Percentiles rank a stretch among this genome's conserved stretches.
Conservation (phyloP, 257 asterid genomes). For the Solanum dulcamara region DNA sequence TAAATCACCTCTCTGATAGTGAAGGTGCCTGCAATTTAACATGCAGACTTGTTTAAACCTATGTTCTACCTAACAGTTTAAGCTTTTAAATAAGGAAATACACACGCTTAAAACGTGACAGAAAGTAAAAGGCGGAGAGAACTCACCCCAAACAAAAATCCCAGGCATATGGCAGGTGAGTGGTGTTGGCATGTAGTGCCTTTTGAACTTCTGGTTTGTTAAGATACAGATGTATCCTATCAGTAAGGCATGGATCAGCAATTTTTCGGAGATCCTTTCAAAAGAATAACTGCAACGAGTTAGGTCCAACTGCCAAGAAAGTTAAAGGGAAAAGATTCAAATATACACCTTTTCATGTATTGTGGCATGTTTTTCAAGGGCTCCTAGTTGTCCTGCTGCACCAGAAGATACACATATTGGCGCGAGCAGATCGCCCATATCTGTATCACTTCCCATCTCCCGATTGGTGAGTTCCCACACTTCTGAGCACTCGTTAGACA, state of each 20-base stretch:
- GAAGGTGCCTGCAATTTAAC: slow-evolving; percentile 1
- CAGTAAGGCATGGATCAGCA: slow-evolving; percentile 11
- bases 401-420: not conserved
- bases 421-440: not conserved
- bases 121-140: not conserved
- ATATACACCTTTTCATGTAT: not conserved
- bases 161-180: slow-evolving; percentile 6
- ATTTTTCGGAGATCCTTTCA: not conserved
- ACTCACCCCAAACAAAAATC: slow-evolving; percentile 5
- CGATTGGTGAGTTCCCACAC: not conserved
- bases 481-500: not conserved
- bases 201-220: slow-evolving; percentile 11
- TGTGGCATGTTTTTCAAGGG: not conserved
- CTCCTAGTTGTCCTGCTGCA: not conserved
- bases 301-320: not conserved
- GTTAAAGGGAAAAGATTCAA: not conserved
- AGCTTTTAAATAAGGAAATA: not conserved
- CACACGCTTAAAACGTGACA: not conserved
- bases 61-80: not conserved
- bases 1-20: not conserved
- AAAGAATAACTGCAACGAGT: not conserved
- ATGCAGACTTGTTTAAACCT: not conserved
- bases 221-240: not conserved
- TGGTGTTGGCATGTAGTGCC: slow-evolving; percentile 11
- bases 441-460: slow-evolving; percentile 9